Conservation (phyloP, 169 alveolate genomes). For the Amoebophrya sp. region DNA sequence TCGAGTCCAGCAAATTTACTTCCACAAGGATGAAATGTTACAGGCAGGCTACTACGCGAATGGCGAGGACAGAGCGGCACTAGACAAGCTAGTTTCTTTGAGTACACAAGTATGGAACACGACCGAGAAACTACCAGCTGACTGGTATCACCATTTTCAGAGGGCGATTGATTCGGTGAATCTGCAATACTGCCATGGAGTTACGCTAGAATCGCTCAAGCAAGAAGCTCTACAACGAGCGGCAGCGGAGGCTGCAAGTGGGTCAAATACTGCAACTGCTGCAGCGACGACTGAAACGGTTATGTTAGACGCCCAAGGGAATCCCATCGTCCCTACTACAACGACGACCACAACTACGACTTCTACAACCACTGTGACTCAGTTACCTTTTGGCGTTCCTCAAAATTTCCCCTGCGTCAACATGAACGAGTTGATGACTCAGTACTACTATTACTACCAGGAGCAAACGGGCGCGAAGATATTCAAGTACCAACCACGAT, state of each 20-base stretch:
- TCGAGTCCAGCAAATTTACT: background rate
- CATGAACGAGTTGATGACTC: background rate
- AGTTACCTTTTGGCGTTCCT: background rate
- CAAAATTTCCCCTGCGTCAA: background rate
- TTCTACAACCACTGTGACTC: background rate
- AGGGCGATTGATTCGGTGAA: background rate
- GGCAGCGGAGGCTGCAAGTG: too few species aligned
- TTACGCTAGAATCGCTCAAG: background rate
- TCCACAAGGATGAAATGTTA: background rate
- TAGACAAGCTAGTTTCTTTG: background rate
- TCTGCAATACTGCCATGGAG: background rate
- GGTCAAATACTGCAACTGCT: too few species aligned
- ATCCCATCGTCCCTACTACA: background rate
- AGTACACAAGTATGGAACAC: background rate
- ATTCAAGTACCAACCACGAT: background rate
- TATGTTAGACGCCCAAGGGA: too few species aligned
- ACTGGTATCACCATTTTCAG: background rate
- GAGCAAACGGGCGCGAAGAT: background rate
- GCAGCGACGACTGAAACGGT: too few species aligned
- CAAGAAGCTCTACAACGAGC: background rate
- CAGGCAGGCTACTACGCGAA: background rate
- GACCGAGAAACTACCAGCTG: background rate
- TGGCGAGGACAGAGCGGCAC: background rate
- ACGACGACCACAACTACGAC: background rate
- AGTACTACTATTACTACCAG: slow-evolving; percentile 16